phyloP scores from a whole-genome alignment of 441 rosid species.

The Euphorbia celastroides region DNA sequence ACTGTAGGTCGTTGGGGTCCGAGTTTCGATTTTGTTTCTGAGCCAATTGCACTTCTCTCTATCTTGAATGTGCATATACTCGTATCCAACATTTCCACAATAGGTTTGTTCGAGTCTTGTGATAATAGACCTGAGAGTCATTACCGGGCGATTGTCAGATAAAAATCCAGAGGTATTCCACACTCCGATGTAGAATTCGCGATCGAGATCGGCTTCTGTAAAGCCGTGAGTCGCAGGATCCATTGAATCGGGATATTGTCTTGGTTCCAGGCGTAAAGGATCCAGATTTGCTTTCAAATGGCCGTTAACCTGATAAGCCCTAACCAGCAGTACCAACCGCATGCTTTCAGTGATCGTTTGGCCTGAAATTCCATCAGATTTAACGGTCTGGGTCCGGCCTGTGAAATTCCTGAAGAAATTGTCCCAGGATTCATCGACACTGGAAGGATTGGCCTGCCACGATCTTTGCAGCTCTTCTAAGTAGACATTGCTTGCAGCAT shows the following conservation, averaged over 20 bases:
- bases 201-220: constrained; percentile 89
- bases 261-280: constrained; percentile 68
- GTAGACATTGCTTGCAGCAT: constrained; percentile 92
- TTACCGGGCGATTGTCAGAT: constrained; percentile 95
- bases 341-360: constrained; percentile 98
- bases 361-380: constrained; percentile 96
- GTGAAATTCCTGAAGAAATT: constrained; percentile 94
- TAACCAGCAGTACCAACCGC: constrained; percentile 74
- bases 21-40: constrained; percentile 95
- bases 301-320: constrained; percentile 97
- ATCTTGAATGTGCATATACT: constrained; percentile 95
- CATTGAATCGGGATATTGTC: constrained; percentile 77
- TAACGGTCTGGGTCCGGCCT: constrained; percentile 93
- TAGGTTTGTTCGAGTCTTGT: constrained; percentile 93
- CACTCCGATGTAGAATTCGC: constrained; percentile 92
- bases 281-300: constrained; percentile 95
- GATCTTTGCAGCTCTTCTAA: constrained; percentile 95
- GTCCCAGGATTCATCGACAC: constrained; percentile 99
- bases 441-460: constrained; percentile 85
- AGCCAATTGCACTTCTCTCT: constrained; percentile 90
- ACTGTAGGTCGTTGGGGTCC: constrained; percentile 74
- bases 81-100: constrained; percentile 92
- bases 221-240: constrained; percentile 79
- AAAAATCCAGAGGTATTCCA: constrained; percentile 95
- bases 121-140: constrained; percentile 81